Evolutionary conservation across 2,329 filamentous ascomycete genomes (phyloP), one percentile per base, ranked within the genome.

Genomic region (Diplodia scrobiculata): DNA sequence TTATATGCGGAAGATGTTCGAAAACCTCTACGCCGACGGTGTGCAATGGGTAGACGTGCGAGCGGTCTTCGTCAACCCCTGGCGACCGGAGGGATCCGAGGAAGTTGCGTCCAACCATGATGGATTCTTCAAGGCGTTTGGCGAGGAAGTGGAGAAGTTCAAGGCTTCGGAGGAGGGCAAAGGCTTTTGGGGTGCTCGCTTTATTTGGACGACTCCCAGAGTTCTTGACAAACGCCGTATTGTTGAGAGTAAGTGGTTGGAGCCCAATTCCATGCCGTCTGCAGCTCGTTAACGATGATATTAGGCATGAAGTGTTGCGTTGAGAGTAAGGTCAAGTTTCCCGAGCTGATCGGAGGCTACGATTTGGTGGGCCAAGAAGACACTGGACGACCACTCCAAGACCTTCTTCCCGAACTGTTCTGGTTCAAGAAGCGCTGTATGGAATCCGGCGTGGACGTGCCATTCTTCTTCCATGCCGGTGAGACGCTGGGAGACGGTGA

Each of bases 401-500:
- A 95, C 70, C 80, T 96, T 3, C 84, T 94, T 0, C 92, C 93
- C 0, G 87, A 96, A 73, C 81, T 98, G 0, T 94, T 97, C 77
- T 97, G 92, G 92, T 97, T 98, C 83, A 88, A 89, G 69, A 93
- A 94, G 77, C 86, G 89, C 71, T 97, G 92, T 75, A 85, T 86
- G 0, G 84, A 91, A 73, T 89, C 92, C 72, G 87, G 85, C 2
- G 85, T 97, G 45, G 87, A 92, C 59, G 87, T 99, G 10, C 94
- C 94, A 0, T 97, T 97, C 81, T 96, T 96, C 82, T 96, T 98
- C 81, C 93, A 97, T 76, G 93, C 94, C 0, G 94, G 93, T 69
- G 93, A 97, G 78, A 91, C 88, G 38, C 86, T 96, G 0, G 92
- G 69, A 17, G 87, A 91, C 68, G 92, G 92, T 32, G 88, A 87